Base-by-base conservation (phyloP, 2,329 filamentous ascomycete genomes). In the Colletotrichum limetticola region DNA sequence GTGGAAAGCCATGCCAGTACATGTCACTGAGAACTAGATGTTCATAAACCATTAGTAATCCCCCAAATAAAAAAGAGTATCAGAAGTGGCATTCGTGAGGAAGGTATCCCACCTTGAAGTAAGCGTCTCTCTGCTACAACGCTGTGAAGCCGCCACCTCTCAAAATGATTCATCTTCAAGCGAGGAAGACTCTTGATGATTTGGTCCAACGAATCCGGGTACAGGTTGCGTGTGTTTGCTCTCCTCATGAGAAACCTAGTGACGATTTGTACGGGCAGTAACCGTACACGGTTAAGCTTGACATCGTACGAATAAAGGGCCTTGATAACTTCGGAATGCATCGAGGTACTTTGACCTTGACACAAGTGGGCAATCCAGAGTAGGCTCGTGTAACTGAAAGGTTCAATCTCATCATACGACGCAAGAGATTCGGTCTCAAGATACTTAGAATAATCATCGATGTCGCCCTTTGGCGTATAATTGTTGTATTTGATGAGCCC, bases 111-210 rank as follows among this genome's bases (percentile, higher is more conserved):
- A 64, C 66, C 59, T 57, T 24, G 14, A 8, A 55, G 49, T 52
- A 59, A 68, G 4, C 30, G 24, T 14, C 22, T 11, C 28, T 68
- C 59, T 0, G 19, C 12, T 7, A 7, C n/a, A 7, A 49, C 59
- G 5, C 62, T 14, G 1, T 59, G 26, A 22, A 56, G 58, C 19
- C 66, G 66, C 66, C 66, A 68, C 14, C 66, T 35, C 19, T 68
- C 66, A 9, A 68, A 24, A 30, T 37, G 46, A 26, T 22, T 1
- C 22, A 57, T 26, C 1, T 63, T 30, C 12, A 49, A 32, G 49
- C 59, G 32, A 4, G 35, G 3, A 19, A 68, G 59, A 24, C 66
- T 64, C 28, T 32, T 46, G n/a, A 68, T 35, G 8, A 57, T 28
- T 24, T 46, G 9, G 8, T 9, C 37, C 12, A 56, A 8, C 2